Base-by-base conservation (phyloP, 768 basidiomycete genomes). In the Amylocystis lapponica region DNA sequence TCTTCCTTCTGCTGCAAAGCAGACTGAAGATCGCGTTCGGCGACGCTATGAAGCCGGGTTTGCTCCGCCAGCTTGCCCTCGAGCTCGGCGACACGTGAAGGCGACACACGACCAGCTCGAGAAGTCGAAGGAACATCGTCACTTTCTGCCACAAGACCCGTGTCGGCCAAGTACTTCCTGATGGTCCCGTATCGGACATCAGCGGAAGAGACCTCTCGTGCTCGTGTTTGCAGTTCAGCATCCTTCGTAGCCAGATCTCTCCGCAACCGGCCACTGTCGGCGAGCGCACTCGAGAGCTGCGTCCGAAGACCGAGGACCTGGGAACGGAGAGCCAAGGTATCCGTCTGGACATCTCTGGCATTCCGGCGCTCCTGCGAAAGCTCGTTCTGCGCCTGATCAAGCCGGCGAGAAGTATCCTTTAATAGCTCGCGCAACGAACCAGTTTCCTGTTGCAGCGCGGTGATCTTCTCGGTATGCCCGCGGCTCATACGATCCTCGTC, bases 121-220 rank as follows among this genome's bases (percentile, higher is more conserved):
- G 32, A 33, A n/a, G 32, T 64, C 25, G 73, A 69, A 2, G 74
- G 72, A 33, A 81, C 52, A 27, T 85, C 79, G 37, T 83, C 85
- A 16, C 90, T 88, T 41, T 86, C 83, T 16, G 86, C 67, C 21
- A 74, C 74, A 40, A 98, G 76, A 13, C 93, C 95, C 56, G 87
- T 83, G 56, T 98, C 96, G 17, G 82, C 79, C 36, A 98, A 74
- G 58, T 97, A 83, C 58, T 80, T 86, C 35, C 91, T 81, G 45
- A 98, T 69, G 70, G 89, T 83, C 20, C 72, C 76, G 51, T 88
- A 68, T 47, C 88, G 86, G 48, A 92, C 67, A 45, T 76, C 79
- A 1, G 81, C 68, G 46, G 92, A 87, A 0, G 82, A 69, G 0
- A 78, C 71, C 36, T 83, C 78, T 58, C 81, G 81, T 25, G 71